phyloP scores from a whole-genome alignment of 371 early-diverging fungal genomes.

The Mucor ambiguus region DNA sequence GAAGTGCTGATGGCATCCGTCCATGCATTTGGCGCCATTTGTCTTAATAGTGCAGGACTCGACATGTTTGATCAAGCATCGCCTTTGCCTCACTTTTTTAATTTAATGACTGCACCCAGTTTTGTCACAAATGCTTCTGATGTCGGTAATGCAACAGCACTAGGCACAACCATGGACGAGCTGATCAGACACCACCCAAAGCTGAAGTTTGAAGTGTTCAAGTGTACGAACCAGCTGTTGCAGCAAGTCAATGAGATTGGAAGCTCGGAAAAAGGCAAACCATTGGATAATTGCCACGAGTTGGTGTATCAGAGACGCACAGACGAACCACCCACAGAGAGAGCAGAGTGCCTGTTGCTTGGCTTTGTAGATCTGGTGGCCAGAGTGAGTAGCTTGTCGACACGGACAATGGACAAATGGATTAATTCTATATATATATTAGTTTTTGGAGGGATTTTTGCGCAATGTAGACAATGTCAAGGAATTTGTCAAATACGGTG shows the following conservation, averaged over 20 bases:
- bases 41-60: constrained; percentile 85
- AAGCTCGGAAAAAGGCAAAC: constrained; percentile 34
- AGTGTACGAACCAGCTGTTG: constrained; percentile 71
- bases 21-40: constrained; percentile 95
- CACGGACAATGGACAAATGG: no score
- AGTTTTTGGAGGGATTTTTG: constrained; percentile 87
- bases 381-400: constrained; percentile 19
- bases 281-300: constrained; percentile 42
- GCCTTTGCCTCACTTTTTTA: constrained; percentile 76
- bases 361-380: constrained; percentile 22
- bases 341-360: constrained; percentile 44
- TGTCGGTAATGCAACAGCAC: constrained; percentile 74
- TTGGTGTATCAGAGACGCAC: constrained; percentile 41
- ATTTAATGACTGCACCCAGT: constrained; percentile 75
- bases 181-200: constrained; percentile 94
- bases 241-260: constrained; percentile 56
- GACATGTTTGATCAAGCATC: constrained; percentile 77
- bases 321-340: constrained; percentile 3
- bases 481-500: constrained; percentile 72
- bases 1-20: constrained; percentile 81
- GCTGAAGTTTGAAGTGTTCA: constrained; percentile 71
- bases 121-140: constrained; percentile 80
- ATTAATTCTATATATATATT: no score
- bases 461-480: constrained; percentile 70
- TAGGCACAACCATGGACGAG: constrained; percentile 93